Base-by-base conservation (phyloP, 2,329 filamentous ascomycete species). In the Exophiala lecanii-corni region DNA sequence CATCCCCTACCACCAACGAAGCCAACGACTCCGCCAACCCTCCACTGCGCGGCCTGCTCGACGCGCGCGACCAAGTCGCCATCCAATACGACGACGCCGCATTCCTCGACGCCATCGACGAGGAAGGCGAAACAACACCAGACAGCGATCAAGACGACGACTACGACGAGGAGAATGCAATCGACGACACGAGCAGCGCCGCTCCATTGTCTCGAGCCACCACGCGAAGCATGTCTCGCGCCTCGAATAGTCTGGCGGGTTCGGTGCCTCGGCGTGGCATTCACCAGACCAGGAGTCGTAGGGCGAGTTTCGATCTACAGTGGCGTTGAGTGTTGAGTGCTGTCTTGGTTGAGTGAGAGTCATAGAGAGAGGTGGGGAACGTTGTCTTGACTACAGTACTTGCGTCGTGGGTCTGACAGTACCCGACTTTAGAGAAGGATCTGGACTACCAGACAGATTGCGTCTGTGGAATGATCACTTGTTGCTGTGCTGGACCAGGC, bases 261-360 rank as follows among this genome's bases (percentile, higher is more conserved):
- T 20, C 15, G 6, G 6, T 35, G 4, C 17, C 33, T 6, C 33
- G 33, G 4, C 13, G 13, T 5, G 17, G 17, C 6, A 19, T 6
- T 9, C 13, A 19, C 17, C 33, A 19, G 9, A 17, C 12, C 9
- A 4, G 33, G 19, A 35, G 33, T 19, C 33, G 33, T 9, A 35
- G 33, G n/a, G 33, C 33, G 9, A 35, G 33, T 17, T 35, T 35
- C 19, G 33, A 35, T 20, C 5, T 19, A n/a, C 9, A 35, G 5
- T 35, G 33, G 33, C 33, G 33, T 26, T 26, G 23, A 26, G 12
- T n/a, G n/a, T n/a, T n/a, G n/a, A n/a, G n/a, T n/a, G n/a, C n/a
- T n/a, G n/a, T n/a, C n/a, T n/a, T n/a, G n/a, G n/a, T n/a, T n/a
- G n/a, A n/a, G n/a, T n/a, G n/a, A n/a, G n/a, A n/a, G n/a, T n/a